Conservation (phyloP, 1,284 basidiomycete species). For the Naganishia liquefaciens region DNA sequence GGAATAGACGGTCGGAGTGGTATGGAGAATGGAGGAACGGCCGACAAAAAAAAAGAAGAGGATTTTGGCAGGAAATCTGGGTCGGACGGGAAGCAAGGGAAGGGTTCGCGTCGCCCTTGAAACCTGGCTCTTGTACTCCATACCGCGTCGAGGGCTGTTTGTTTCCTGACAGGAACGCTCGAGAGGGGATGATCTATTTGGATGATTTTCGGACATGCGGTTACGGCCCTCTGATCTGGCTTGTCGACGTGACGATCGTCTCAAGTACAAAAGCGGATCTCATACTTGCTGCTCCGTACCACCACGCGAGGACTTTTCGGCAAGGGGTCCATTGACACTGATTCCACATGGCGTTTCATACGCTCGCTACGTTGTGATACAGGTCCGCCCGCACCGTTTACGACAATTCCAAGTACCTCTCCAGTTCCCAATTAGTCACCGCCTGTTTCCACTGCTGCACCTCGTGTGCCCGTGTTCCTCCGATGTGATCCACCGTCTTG, state of each 20-base stretch:
- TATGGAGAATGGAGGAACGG: neutral
- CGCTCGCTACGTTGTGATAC: neutral
- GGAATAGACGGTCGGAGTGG: neutral
- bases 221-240: too few relatives aligned
- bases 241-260: too few relatives aligned
- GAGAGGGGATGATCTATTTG: constrained; percentile 24
- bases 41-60: neutral
- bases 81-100: neutral
- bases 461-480: constrained; percentile 87
- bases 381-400: neutral
- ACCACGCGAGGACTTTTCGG: too few relatives aligned
- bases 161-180: neutral
- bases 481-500: constrained; percentile 89
- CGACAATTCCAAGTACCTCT: constrained; percentile 30
- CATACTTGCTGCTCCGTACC: too few relatives aligned
- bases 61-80: constrained; percentile 4
- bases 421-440: constrained; percentile 82
- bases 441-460: constrained; percentile 81
- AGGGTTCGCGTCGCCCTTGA: constrained; percentile 17
- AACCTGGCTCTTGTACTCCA: constrained; percentile 8
- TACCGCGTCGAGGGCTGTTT: constrained; percentile 3
- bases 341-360: too few relatives aligned
- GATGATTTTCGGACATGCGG: constrained; percentile 23
- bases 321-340: too few relatives aligned
- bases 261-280: too few relatives aligned